A percentile compares a stretch with the other conserved stretches of the same genome.
Conservation (phyloP, 164 flowering plant genomes). For the Umbellularia californica region DNA sequence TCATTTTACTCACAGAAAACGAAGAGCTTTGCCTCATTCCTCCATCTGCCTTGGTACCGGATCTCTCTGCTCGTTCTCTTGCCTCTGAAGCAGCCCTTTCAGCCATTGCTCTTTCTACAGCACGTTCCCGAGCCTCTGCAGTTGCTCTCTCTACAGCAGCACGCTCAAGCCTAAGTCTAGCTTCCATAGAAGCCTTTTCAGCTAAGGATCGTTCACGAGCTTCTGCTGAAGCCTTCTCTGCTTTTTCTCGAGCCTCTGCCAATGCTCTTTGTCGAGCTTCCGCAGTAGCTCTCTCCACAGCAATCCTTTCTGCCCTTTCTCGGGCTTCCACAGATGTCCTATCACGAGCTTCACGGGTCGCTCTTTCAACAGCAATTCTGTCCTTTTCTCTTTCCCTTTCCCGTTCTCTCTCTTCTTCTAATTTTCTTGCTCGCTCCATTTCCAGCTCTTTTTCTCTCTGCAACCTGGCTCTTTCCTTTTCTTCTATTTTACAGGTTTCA, state of each 20-base stretch:
- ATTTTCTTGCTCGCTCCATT: constrained; percentile 26
- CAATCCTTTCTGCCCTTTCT: constrained; percentile 70
- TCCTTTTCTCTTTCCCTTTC: constrained; percentile 39
- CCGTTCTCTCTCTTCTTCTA: constrained; percentile 39
- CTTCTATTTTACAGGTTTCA: constrained; percentile 19
- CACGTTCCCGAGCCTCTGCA: constrained; percentile 81
- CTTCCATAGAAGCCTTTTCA: constrained; percentile 56
- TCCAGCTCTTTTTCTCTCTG: constrained; percentile 33
- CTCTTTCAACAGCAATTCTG: constrained; percentile 66
- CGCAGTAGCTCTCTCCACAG: constrained; percentile 57
- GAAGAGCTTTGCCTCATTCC: constrained; percentile 3
- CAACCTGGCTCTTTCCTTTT: constrained; percentile 31
- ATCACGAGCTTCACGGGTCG: constrained; percentile 79
- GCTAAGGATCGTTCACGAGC: constrained; percentile 34
- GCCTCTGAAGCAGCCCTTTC: constrained; percentile 41
- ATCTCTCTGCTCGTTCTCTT: constrained; percentile 36
- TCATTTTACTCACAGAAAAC: constrained; percentile 8
- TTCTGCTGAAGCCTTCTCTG: constrained; percentile 45
- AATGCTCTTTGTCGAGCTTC: constrained; percentile 51
- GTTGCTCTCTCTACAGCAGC: constrained; percentile 93
- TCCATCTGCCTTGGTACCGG: constrained; percentile 25
- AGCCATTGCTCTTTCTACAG: constrained; percentile 66
- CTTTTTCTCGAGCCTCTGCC: constrained; percentile 49
- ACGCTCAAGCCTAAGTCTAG: constrained; percentile 66
- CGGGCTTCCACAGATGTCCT: constrained; percentile 73